Evolutionary conservation across 1,139 yeast genomes (phyloP), one percentile per base, ranked within the genome.

Genomic region (Zygosaccharomyces sapae): DNA sequence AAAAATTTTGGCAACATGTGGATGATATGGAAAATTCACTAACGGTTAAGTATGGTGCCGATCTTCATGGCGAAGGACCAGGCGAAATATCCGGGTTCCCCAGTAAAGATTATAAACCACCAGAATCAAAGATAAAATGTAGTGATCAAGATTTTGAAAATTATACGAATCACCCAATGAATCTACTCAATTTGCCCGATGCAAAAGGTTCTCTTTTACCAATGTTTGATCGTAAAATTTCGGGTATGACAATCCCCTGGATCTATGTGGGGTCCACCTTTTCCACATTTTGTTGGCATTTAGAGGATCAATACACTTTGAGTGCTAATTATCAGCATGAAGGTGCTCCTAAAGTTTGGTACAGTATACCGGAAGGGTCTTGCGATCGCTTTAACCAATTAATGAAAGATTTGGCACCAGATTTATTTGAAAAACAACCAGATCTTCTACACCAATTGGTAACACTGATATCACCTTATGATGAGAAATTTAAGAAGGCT

Each of bases 201-300:
- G 78, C 85, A 4, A 68, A 72, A 34, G 86, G 86, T 1, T 83
- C 89, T 1, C 65, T 84, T 18, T 68, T 85, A 45, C 80, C 79
- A 51, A 76, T 75, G 56, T 74, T 83, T 50, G 76, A 77, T 53
- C 75, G 79, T 29, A 74, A 79, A 38, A 83, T 85, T 1, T 80
- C 89, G 0, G 94, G 94, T 1, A 84, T 85, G 90, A 83, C 92
- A 0, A 74, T 83, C 5, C 94, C 94, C 1, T 85, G 94, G 94
- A 72, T 84, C 7, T 85, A 85, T 56, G 74, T 84, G 25, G 94
- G 94, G 0, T 82, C 87, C 1, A 70, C 83, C 34, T 75, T 83
- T 53, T 80, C 86, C 2, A 85, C 94, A 0, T 85, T 85, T 59
- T 85, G 94, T 63, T 85, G 94, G 94, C 94, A 85, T 62, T 84